phyloP scores from a whole-genome alignment of 768 basidiomycete species.

The Ramaria sp. region DNA sequence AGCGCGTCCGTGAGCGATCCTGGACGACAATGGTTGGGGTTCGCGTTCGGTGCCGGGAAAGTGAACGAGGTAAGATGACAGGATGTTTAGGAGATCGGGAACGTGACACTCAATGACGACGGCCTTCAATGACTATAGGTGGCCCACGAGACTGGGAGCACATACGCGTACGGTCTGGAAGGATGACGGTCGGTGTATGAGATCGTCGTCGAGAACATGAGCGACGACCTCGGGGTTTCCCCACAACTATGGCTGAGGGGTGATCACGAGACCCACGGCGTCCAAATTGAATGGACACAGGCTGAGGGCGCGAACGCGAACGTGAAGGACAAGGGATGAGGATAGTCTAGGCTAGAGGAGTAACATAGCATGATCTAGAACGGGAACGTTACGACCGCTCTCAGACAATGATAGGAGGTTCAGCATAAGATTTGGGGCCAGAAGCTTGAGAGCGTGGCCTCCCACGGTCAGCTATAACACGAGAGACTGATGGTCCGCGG shows the following conservation, averaged over 20 bases:
- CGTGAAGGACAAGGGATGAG: background rate
- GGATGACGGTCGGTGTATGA: background rate
- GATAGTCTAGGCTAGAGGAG: background rate
- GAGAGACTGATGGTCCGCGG: background rate
- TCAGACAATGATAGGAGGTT: background rate
- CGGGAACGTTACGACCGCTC: background rate
- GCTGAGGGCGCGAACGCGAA: background rate
- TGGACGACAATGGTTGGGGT: background rate
- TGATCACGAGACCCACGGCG: background rate
- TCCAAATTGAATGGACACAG: too few species aligned
- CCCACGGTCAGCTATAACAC: background rate
- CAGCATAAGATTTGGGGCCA: background rate
- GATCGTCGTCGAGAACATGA: constrained; percentile 12
- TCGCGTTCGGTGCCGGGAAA: too few species aligned
- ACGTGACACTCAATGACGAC: too few species aligned
- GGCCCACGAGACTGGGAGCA: constrained; percentile 1
- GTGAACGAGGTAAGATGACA: too few species aligned
- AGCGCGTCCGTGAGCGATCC: background rate
- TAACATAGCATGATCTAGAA: background rate
- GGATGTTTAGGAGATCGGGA: too few species aligned
- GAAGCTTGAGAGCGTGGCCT: background rate
- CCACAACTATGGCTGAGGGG: background rate
- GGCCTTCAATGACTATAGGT: too few species aligned
- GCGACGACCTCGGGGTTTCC: constrained; percentile 11
- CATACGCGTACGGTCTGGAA: background rate